Base-by-base conservation (phyloP, 2,329 filamentous ascomycete genomes). In the Penicillium janthinellum region DNA sequence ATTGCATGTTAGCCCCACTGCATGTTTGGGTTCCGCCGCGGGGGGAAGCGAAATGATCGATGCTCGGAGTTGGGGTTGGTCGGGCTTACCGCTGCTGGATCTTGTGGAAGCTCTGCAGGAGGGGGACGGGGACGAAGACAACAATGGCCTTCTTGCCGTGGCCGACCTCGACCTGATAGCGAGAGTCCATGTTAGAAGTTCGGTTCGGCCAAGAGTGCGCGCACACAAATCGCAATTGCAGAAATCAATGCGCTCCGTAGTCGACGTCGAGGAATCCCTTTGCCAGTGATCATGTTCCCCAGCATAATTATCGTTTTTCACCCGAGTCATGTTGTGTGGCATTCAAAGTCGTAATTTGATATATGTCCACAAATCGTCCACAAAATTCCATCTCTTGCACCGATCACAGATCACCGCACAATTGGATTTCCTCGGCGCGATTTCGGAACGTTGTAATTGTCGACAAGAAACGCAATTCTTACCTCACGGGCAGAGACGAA, bases 71-170 rank as follows among this genome's bases (percentile, higher is more conserved):
- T 6, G 17, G 44, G 8, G 14, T 22, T 22, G n/a, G 2, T 58
- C 42, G 67, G 39, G 41, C 89, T 83, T 93, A 98, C 94, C 95
- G 93, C 87, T 98, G 95, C 89, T 99, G 95, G 81, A 96, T 92
- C 80, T 95, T 93, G 91, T 98, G 95, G 92, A 97, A 99, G 82
- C 91, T 91, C 82, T 89, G 86, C 82, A 99, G 92, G 83, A 96
- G 92, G 84, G 95, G 95, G 82, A 99, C 95, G 81, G 95, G 95
- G 88, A 99, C 95, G 91, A 99, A 99, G 91, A 99, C 96, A 88
- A 96, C 94, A 86, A 99, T 95, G 80, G 95, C 95, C 90, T 98
- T 99, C 89, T 96, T 96, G 89, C 95, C 95, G 87, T 98, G 93
- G 87, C 95, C 95, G 85, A 98, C 94, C 88, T 99, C 95, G 87